Evolutionary conservation across 2,329 filamentous ascomycete genomes (phyloP).

Genomic region (Nothomitra cinnamomea): DNA sequence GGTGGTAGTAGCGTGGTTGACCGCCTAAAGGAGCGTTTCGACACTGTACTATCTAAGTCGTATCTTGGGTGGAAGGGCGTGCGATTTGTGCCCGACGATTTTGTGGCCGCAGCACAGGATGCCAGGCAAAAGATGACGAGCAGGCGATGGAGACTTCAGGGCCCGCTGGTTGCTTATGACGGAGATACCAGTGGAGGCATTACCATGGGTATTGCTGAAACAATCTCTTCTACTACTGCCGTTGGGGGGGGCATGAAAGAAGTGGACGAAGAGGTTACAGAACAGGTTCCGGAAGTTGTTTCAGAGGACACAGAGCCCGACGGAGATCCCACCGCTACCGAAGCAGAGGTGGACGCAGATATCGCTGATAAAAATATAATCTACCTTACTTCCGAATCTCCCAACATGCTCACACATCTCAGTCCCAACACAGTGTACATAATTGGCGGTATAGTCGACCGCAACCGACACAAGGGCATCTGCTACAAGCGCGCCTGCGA

Average conservation of each 20-base stretch:
- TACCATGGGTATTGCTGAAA: too few species aligned
- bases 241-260: not conserved
- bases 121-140: slow-evolving; percentile 52
- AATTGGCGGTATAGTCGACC: slow-evolving; percentile 86
- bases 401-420: slow-evolving; percentile 62
- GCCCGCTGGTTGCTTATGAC: slow-evolving; percentile 32
- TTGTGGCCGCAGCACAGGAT: slow-evolving; percentile 46
- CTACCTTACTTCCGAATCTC: slow-evolving; percentile 86
- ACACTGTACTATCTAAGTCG: slow-evolving; percentile 52
- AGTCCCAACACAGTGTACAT: slow-evolving; percentile 85
- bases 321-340: not conserved
- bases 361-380: slow-evolving; percentile 32
- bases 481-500: slow-evolving; percentile 71
- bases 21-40: slow-evolving; percentile 58
- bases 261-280: too few species aligned
- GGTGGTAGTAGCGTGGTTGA: slow-evolving; percentile 28
- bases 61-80: slow-evolving; percentile 70
- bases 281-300: not conserved
- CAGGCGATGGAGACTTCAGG: slow-evolving; percentile 26
- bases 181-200: not conserved
- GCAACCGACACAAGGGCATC: slow-evolving; percentile 87
- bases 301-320: not conserved
- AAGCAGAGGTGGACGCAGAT: slow-evolving; percentile 27
- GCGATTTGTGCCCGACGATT: slow-evolving; percentile 56
- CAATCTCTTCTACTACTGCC: not conserved